Evolutionary conservation across 441 rosid species (phyloP).

Genomic region (Mallotus japonicus): DNA sequence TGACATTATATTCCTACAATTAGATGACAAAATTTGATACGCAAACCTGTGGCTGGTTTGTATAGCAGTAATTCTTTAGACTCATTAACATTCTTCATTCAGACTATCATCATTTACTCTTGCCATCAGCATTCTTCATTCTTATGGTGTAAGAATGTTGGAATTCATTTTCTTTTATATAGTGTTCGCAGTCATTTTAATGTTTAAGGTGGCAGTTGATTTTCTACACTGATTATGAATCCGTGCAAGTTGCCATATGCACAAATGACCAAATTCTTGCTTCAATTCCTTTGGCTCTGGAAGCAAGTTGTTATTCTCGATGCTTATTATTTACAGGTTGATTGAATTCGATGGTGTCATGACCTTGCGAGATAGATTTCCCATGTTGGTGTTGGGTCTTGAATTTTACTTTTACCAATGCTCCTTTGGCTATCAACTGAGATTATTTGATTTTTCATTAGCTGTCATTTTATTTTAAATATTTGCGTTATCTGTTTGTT

Average conservation of each 20-base stretch:
- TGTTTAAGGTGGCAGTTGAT: slow-evolving; percentile 5
- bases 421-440: too few species aligned
- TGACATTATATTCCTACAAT: slow-evolving; percentile 28
- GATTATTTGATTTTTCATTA: too few species aligned
- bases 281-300: too few species aligned
- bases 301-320: too few species aligned
- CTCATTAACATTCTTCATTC: slow-evolving; percentile 37
- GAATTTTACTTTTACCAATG: too few species aligned
- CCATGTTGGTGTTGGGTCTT: too few species aligned
- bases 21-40: slow-evolving; percentile 14
- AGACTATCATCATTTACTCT: slow-evolving; percentile 28
- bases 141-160: slow-evolving; percentile 35
- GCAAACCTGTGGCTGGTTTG: slow-evolving; percentile 32
- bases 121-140: slow-evolving; percentile 35
- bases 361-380: too few species aligned
- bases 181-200: slow-evolving; percentile 26
- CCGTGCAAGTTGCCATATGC: neutral
- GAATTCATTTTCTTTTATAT: slow-evolving; percentile 26
- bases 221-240: neutral
- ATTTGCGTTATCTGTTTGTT: too few species aligned
- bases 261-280: too few species aligned
- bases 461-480: too few species aligned
- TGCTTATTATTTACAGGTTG: too few species aligned
- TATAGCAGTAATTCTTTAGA: slow-evolving; percentile 43
- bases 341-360: too few species aligned